Evolutionary conservation across 2,329 filamentous ascomycete genomes (phyloP), one percentile per base, ranked within the genome.

Genomic region (Hypoxylon sp.): DNA sequence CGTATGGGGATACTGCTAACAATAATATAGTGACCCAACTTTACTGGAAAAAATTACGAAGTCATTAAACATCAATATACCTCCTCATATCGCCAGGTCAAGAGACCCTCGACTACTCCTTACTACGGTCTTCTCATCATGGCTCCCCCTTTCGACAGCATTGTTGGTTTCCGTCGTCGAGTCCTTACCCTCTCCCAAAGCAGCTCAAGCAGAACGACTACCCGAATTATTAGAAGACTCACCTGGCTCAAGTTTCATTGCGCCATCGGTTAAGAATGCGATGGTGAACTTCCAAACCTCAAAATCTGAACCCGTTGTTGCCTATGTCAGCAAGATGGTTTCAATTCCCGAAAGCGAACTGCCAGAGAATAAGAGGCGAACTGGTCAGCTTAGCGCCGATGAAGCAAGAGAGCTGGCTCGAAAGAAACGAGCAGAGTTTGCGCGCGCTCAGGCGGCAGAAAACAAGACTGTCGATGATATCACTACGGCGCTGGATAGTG

Each of bases 241-340:
- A 0, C 93, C 94, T 1, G 93, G 91, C 0, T 79, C 86, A 2
- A 80, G 84, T 2, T 78, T 84, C 61, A 85, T 97, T 34, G 84
- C 89, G 43, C 73, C 81, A 1, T 74, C 78, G 5, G 75, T 97
- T 44, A 87, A 84, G 61, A 78, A 88, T n/a, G 90, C 93, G 4
- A 93, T 97, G 86, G 74, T 89, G 2, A 79, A 85, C 0, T 97
- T 96, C 67, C 89, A 89, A 65, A 83, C 83, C 3, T 79, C 78
- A 0, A 78, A 82, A 27, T 79, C 85, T 0, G 88, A 89, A 49
- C 92, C 93, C 0, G 85, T 96, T 0, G 90, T 99, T 1, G 93
- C 90, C 6, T 99, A 96, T 61, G 90, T 99, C 54, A 97, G 93
- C 74, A 99, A 99, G 70, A 97, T 99, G 91, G 90, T 97, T 1